phyloP scores from a whole-genome alignment of 805 yeast genomes.

The Yamadazyma laniorum region DNA sequence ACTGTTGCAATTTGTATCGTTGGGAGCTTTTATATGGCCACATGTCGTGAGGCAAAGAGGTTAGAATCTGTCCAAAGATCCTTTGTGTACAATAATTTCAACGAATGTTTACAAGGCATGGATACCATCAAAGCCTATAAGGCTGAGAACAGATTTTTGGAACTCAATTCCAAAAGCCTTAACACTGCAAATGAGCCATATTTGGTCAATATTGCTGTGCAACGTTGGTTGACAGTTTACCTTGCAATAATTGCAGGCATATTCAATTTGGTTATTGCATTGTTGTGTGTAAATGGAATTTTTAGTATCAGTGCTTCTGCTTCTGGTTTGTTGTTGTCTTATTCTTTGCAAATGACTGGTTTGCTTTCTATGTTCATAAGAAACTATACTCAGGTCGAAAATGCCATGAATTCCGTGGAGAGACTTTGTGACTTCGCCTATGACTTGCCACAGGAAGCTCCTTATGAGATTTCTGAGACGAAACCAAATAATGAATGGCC shows the following conservation, averaged over 20 bases:
- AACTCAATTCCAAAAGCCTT: constrained; percentile 22
- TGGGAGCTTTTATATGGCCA: constrained; percentile 31
- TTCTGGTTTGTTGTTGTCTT: constrained; percentile 33
- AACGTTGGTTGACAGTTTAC: constrained; percentile 34
- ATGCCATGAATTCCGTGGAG: constrained; percentile 38
- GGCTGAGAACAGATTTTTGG: constrained; percentile 22
- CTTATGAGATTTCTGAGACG: constrained; percentile 44
- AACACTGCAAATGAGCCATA: constrained; percentile 34
- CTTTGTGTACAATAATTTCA: constrained; percentile 35
- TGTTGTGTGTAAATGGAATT: constrained; percentile 33
- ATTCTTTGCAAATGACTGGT: constrained; percentile 34
- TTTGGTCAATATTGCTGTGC: constrained; percentile 31
- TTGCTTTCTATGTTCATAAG: constrained; percentile 33
- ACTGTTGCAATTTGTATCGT: constrained; percentile 22
- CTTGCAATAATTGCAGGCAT: constrained; percentile 28
- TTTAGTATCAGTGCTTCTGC: constrained; percentile 33
- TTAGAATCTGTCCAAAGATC: constrained; percentile 39
- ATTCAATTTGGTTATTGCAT: constrained; percentile 26
- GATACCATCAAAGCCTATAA: constrained; percentile 34
- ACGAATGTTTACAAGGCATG: constrained; percentile 35
- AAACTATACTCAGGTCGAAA: constrained; percentile 35
- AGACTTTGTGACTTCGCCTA: constrained; percentile 44
- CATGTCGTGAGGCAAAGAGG: constrained; percentile 36
- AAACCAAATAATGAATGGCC: constrained; percentile 52
- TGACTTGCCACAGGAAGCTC: constrained; percentile 63